Base-by-base conservation (phyloP, 1,139 yeast genomes). In the Zhuliangozyma blackwelliae region DNA sequence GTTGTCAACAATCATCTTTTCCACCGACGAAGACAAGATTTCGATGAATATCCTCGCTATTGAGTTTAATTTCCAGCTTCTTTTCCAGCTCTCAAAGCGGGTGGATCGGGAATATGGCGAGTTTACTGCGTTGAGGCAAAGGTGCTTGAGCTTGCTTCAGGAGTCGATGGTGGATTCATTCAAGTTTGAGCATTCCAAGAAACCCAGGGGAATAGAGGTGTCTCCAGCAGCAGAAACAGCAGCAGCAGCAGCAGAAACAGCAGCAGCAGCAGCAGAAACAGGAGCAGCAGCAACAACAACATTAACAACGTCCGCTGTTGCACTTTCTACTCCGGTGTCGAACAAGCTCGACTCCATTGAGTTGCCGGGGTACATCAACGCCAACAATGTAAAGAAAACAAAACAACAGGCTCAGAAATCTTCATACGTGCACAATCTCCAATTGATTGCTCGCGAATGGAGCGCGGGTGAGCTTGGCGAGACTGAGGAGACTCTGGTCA, bases 311-410 rank as follows among this genome's bases (percentile, higher is more conserved):
- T 21, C 22, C 7, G 7, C 7, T 7, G 22, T 21, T 22, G 13
- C 5, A 34, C 21, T 10, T 22, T 22, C 23, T 22, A 9, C 23
- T 22, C 34, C 27, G 20, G 13, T 16, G 5, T 21, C 32, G 1
- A 67, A 67, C 40, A 53, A 47, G 27, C 45, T 68, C 2, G 73
- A 69, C 36, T 50, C 58, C 25, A 57, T 69, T 20, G 63, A 65
- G 35, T 49, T 69, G n/a, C 75, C 75, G 1, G 61, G 66, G 1
- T 54, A 60, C 38, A 61, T 69, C 9, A 58, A 68, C 44, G 69
- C 68, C 1, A 52, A 45, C 16, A 60, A 57, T 27, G 45, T 67
- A 10, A 49, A 55, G 12, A 1, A 51, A 44, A n/a, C 34, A 44
- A 21, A 13, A 34, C 16, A 16, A 4, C 16, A 16, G 8, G 27